Conservation (phyloP, 306 rosid species). For the Fragaria ananassa region DNA sequence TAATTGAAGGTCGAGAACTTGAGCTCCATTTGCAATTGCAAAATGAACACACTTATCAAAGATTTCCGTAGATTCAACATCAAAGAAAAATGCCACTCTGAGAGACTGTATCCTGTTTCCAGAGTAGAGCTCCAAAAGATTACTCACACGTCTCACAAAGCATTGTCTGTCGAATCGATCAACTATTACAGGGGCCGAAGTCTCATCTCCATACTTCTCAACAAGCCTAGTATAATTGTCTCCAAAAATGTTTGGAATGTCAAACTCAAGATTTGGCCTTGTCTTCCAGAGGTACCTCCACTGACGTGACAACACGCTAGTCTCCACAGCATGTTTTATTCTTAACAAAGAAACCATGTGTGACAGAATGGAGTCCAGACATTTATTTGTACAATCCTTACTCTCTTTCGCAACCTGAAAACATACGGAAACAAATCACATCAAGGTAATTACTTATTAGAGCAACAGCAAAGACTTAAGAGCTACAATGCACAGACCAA, state of each 20-base stretch:
- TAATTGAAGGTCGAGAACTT: background rate
- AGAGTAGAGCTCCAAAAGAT: background rate
- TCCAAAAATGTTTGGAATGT: background rate
- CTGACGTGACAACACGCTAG: background rate
- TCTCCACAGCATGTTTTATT: background rate
- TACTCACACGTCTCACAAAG: background rate
- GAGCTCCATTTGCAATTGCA: background rate
- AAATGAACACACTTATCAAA: background rate
- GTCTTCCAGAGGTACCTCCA: background rate
- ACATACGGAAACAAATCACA: too few species aligned
- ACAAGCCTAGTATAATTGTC: background rate
- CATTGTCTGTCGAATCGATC: background rate
- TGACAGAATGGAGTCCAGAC: background rate
- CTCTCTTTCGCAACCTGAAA: too few species aligned
- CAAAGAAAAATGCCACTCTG: background rate
- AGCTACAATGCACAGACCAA: too few species aligned
- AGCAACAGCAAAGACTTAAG: too few species aligned
- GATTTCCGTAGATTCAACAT: background rate
- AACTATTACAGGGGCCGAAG: background rate
- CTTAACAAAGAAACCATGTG: background rate
- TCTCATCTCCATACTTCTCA: background rate
- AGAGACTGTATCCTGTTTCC: background rate
- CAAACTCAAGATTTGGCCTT: background rate
- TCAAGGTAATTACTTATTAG: too few species aligned
- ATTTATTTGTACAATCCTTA: background rate